Conservation (phyloP, 1,139 yeast species). For the Pichia cactophila region DNA sequence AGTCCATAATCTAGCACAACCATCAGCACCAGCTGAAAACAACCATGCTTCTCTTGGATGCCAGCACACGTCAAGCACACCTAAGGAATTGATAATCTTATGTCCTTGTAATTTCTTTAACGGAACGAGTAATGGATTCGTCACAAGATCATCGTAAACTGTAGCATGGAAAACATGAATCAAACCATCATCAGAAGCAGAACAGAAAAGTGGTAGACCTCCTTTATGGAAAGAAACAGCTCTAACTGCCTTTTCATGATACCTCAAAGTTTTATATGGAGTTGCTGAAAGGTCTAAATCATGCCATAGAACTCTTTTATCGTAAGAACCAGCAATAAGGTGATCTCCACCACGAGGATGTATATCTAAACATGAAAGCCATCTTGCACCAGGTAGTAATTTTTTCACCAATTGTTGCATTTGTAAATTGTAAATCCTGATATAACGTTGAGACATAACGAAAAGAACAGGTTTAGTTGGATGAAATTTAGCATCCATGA, state of each 20-base stretch:
- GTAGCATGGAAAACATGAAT: slow-evolving; percentile 96
- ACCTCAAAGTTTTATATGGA: slow-evolving; percentile 92
- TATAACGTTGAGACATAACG: slow-evolving; percentile 89
- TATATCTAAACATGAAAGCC: slow-evolving; percentile 85
- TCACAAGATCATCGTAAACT: slow-evolving; percentile 92
- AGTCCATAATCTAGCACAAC: slow-evolving; percentile 95
- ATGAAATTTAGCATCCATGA: slow-evolving; percentile 95
- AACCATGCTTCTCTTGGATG: slow-evolving; percentile 99
- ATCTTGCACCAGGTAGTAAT: slow-evolving; percentile 89
- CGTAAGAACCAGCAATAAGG: slow-evolving; percentile 84
- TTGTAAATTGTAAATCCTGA: slow-evolving; percentile 83
- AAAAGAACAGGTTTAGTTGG: slow-evolving; percentile 92
- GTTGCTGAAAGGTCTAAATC: slow-evolving; percentile 84
- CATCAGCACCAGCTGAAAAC: slow-evolving; percentile 97
- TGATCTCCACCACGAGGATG: slow-evolving; percentile 93
- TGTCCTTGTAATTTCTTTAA: slow-evolving; percentile 94
- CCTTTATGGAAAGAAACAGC: slow-evolving; percentile 81
- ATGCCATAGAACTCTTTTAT: slow-evolving; percentile 94
- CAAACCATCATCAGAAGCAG: slow-evolving; percentile 93
- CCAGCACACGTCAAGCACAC: slow-evolving; percentile 89
- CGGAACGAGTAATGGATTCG: slow-evolving; percentile 93
- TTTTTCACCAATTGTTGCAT: slow-evolving; percentile 79
- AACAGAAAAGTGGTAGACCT: slow-evolving; percentile 80
- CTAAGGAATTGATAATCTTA: slow-evolving; percentile 67
- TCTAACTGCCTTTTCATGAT: slow-evolving; percentile 92